These are phyloP conservation scores for Phytophthora europaea DNA, from an alignment of 352 stramenopile genomes.

Conservation along the genomic window DNA sequence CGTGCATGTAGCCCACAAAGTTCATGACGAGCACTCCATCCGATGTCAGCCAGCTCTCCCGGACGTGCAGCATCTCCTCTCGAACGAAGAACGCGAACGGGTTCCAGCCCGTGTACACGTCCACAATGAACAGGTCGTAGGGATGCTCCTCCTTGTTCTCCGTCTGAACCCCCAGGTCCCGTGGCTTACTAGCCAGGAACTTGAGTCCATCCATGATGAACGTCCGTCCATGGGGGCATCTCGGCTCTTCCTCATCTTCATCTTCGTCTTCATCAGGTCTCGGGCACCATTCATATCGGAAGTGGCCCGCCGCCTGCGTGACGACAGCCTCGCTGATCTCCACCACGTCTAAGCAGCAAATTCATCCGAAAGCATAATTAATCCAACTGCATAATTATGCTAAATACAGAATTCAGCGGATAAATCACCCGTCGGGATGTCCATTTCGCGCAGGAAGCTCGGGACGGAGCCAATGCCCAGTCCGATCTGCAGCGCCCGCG, in stretches of 20 bases:
- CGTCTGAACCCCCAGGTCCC: slow-evolving; percentile 16
- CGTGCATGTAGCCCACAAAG: slow-evolving; percentile 79
- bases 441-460: slow-evolving; percentile 66
- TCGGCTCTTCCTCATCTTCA: slow-evolving; percentile 12
- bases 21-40: slow-evolving; percentile 81
- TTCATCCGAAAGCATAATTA: not conserved
- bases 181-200: slow-evolving; percentile 58
- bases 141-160: slow-evolving; percentile 16
- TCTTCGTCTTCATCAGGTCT: slow-evolving; percentile 7
- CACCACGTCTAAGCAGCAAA: slow-evolving; percentile 59
- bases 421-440: slow-evolving; percentile 62
- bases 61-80: slow-evolving; percentile 63
- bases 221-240: slow-evolving; percentile 60
- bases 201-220: slow-evolving; percentile 74
- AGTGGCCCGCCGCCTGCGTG: slow-evolving; percentile 69
- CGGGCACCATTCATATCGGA: slow-evolving; percentile 74
- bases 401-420: not conserved
- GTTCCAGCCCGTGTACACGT: slow-evolving; percentile 83
- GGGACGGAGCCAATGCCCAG: slow-evolving; percentile 80
- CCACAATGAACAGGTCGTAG: slow-evolving; percentile 74
- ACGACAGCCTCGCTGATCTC: slow-evolving; percentile 81
- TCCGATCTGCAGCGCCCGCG: slow-evolving; percentile 67
- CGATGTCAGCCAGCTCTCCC: slow-evolving; percentile 60
- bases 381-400: not conserved
- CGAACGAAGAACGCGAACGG: slow-evolving; percentile 75